Conservation (phyloP, 78 protist genomes). For the Dictyostelium intermedium region DNA sequence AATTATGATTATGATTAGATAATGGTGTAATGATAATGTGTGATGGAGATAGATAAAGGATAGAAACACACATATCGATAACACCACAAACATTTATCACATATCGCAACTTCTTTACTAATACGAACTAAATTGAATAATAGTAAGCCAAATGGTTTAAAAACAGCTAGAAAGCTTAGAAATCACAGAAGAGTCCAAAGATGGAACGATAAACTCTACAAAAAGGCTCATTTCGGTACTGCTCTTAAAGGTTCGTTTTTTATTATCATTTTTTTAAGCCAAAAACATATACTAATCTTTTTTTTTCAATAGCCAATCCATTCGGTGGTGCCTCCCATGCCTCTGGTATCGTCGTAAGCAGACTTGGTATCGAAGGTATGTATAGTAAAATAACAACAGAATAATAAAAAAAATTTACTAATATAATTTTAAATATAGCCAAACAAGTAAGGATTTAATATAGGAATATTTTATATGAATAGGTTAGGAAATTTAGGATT, state of each 20-base stretch:
- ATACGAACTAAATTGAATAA: background rate
- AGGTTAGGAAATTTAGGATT: background rate
- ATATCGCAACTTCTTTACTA: background rate
- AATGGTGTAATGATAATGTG: no score
- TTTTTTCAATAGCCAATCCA: conserved; percentile 88
- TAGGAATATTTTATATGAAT: no score
- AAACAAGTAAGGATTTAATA: background rate
- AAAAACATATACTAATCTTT: background rate
- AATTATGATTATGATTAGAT: no score
- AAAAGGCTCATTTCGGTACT: conserved; percentile 94
- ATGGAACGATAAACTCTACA: conserved; percentile 98
- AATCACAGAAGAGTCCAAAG: conserved; percentile 84
- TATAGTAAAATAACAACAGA: conserved; percentile 19
- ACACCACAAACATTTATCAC: no score
- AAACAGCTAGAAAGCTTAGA: conserved; percentile 89
- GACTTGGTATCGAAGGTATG: conserved; percentile 99
- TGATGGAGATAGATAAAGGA: no score
- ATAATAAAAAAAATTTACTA: background rate
- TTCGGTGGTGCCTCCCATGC: conserved; percentile 99
- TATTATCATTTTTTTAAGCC: no score
- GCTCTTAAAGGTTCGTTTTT: conserved; percentile 84
- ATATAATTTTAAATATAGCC: background rate
- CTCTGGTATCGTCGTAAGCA: conserved; percentile 97
- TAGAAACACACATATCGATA: background rate
- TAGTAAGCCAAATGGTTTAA: conserved; percentile 84